These are phyloP conservation scores for Echinochloa phyllopogon DNA, from an alignment of 176 grass and related monocot species.

Conservation along the genomic window DNA sequence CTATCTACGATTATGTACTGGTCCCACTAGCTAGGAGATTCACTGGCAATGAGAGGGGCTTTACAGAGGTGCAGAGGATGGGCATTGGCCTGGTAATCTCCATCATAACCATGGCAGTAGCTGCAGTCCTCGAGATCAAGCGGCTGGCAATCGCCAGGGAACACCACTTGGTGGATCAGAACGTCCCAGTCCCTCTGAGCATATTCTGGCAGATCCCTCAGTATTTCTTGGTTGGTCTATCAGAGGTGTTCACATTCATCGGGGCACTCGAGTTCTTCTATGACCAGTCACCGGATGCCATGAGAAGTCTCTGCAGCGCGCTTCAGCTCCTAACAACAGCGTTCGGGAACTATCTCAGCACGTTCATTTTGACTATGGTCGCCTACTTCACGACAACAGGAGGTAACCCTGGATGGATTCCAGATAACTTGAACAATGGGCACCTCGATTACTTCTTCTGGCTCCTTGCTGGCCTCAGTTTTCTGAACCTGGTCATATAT, in stretches of 20 bases:
- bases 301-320: constrained; percentile 83
- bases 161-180: constrained; percentile 58
- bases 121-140: constrained; percentile 72
- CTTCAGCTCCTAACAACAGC: constrained; percentile 67
- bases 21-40: constrained; percentile 80
- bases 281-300: constrained; percentile 81
- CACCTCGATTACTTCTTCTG: constrained; percentile 91
- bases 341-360: constrained; percentile 73
- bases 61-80: constrained; percentile 84
- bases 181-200: constrained; percentile 72
- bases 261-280: constrained; percentile 86
- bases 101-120: constrained; percentile 73
- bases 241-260: constrained; percentile 88
- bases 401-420: constrained; percentile 78
- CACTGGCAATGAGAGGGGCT: constrained; percentile 80
- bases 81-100: constrained; percentile 84
- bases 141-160: constrained; percentile 63
- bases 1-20: constrained; percentile 68
- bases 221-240: constrained; percentile 72
- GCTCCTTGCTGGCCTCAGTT: constrained; percentile 75
- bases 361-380: constrained; percentile 75
- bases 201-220: constrained; percentile 93
- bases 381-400: constrained; percentile 69
- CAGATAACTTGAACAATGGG: constrained; percentile 84
- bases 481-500: constrained; percentile 70